A percentile compares a stretch with the other conserved stretches of the same genome.
phyloP scores from a whole-genome alignment of 1,139 yeast genomes.

The Suhomyces maxii region DNA sequence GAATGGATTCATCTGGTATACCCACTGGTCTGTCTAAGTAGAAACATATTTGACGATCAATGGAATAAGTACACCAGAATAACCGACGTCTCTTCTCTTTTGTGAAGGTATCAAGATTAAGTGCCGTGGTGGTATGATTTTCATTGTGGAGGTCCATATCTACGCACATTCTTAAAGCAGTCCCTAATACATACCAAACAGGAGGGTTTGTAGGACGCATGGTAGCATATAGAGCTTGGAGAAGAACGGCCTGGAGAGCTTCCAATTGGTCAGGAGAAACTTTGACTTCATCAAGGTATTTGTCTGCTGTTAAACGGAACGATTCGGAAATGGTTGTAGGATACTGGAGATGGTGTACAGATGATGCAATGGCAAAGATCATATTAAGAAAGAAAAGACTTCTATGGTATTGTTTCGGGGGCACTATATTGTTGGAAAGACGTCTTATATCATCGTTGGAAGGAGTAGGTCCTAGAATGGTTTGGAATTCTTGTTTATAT shows the following conservation, averaged over 20 bases:
- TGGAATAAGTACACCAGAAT: slow-evolving; percentile 86
- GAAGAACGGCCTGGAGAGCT: slow-evolving; percentile 67
- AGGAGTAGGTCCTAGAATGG: slow-evolving; percentile 7
- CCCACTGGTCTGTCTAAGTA: slow-evolving; percentile 75
- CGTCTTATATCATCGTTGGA: slow-evolving; percentile 16
- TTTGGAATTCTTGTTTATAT: slow-evolving; percentile 32
- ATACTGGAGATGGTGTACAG: slow-evolving; percentile 70
- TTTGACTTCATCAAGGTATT: slow-evolving; percentile 56
- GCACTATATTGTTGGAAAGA: slow-evolving; percentile 38
- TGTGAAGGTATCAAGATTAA: slow-evolving; percentile 51
- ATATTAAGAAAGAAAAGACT: slow-evolving; percentile 66
- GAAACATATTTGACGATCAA: slow-evolving; percentile 78
- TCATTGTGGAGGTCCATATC: slow-evolving; percentile 73
- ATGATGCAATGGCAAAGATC: slow-evolving; percentile 78
- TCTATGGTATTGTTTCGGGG: slow-evolving; percentile 46
- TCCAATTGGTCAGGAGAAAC: slow-evolving; percentile 63
- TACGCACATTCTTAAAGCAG: slow-evolving; percentile 75
- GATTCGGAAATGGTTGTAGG: slow-evolving; percentile 69
- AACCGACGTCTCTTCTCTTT: slow-evolving; percentile 73
- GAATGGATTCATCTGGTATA: slow-evolving; percentile 67
- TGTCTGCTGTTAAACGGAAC: slow-evolving; percentile 69
- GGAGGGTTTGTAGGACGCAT: slow-evolving; percentile 83
- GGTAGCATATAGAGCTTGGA: slow-evolving; percentile 67
- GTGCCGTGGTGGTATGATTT: slow-evolving; percentile 18
- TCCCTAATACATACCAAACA: slow-evolving; percentile 88